These are phyloP conservation scores for Vaccinium macrocarpon DNA, from an alignment of 148 eudicot species.

Conservation along the genomic window DNA sequence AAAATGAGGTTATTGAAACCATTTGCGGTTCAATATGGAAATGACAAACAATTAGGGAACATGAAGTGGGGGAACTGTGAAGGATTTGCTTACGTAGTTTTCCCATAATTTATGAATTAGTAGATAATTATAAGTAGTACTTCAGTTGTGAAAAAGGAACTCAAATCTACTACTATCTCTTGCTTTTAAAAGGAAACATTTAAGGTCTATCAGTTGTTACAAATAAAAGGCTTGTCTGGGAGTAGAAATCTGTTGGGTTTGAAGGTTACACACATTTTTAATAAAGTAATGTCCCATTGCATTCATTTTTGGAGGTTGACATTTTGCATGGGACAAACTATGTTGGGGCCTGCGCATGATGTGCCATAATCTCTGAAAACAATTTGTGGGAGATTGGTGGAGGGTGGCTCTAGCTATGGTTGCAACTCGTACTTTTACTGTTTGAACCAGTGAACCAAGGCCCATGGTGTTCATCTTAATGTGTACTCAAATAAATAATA, in stretches of 20 bases:
- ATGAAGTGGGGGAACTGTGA: not conserved
- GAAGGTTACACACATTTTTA: not conserved
- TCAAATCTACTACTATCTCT: not conserved
- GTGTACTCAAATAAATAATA: not conserved
- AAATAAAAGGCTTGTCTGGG: too few relatives aligned
- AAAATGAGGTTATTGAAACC: not conserved
- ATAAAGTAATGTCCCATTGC: not conserved
- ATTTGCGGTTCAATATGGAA: not conserved
- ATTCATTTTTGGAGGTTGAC: not conserved
- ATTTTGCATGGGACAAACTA: not conserved
- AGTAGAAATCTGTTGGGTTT: not conserved
- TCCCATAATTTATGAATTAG: not conserved
- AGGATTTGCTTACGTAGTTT: too few relatives aligned
- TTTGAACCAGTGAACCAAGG: not conserved
- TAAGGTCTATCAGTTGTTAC: not conserved
- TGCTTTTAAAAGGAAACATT: not conserved
- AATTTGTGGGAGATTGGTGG: not conserved
- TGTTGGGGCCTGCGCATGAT: not conserved
- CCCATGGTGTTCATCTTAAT: not conserved
- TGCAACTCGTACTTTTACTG: not conserved
- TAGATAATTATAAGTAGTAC: not conserved
- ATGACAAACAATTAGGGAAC: not conserved
- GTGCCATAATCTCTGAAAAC: not conserved
- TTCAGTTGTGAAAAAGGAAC: not conserved
- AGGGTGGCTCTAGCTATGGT: not conserved